A percentile compares a stretch with the other conserved stretches of the same genome.
These are phyloP conservation scores for Gossypium schwendimanii DNA, from an alignment of 441 rosid species.

Conservation along the genomic window DNA sequence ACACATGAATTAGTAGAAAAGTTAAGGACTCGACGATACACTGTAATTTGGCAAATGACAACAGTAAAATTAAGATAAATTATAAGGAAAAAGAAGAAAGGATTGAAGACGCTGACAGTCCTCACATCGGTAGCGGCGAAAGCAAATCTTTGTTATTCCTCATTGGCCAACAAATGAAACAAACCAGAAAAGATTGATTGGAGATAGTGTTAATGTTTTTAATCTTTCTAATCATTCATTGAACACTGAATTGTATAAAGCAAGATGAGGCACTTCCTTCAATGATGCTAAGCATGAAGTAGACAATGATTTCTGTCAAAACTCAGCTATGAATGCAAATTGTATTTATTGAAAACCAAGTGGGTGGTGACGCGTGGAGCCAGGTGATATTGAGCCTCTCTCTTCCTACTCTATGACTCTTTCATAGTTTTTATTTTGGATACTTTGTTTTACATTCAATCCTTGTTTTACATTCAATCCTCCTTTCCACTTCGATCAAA, in stretches of 20 bases:
- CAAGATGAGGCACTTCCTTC: not conserved
- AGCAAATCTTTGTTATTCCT: not conserved
- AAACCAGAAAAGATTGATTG: not conserved
- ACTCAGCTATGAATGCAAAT: not conserved
- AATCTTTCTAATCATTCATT: not conserved
- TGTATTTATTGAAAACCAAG: not conserved
- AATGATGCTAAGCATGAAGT: conserved; percentile 8
- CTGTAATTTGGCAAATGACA: not conserved
- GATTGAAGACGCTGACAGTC: not conserved
- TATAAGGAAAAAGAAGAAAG: not conserved
- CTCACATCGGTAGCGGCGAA: too few species aligned
- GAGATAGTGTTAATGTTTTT: not conserved
- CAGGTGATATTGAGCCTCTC: not conserved
- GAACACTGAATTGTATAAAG: not conserved
- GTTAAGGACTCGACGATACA: not conserved
- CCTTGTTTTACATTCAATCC: not conserved
- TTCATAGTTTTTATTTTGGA: not conserved
- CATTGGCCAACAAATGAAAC: not conserved
- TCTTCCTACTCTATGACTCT: not conserved
- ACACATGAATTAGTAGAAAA: too few species aligned
- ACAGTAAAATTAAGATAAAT: not conserved
- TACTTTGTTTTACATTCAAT: not conserved
- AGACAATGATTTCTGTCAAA: not conserved
- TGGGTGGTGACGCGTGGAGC: not conserved
- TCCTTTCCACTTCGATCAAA: not conserved